These are phyloP conservation scores for Coprinopsis marcescibilis DNA, from an alignment of 768 basidiomycete genomes.

Conservation along the genomic window DNA sequence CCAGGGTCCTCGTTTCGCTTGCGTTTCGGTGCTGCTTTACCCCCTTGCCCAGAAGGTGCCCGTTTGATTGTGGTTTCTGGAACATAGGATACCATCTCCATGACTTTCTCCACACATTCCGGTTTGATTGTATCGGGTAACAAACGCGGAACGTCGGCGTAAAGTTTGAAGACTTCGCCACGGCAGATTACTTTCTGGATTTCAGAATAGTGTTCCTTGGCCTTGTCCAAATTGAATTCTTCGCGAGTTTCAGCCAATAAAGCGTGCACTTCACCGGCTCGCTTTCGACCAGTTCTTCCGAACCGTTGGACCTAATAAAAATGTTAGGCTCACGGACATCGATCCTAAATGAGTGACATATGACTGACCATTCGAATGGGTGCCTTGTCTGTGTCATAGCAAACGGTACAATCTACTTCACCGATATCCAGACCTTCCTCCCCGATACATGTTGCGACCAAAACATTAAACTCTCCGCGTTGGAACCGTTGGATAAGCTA, in stretches of 20 bases:
- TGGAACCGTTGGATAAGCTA: constrained; percentile 89
- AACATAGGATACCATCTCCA: constrained; percentile 75
- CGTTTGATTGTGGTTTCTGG: constrained; percentile 33
- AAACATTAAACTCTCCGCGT: constrained; percentile 77
- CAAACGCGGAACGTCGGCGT: constrained; percentile 85
- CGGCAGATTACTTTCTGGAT: constrained; percentile 85
- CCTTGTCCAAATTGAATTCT: constrained; percentile 84
- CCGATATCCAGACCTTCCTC: constrained; percentile 99
- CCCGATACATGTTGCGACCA: constrained; percentile 95
- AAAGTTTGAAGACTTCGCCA: constrained; percentile 85
- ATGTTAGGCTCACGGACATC: constrained; percentile 7
- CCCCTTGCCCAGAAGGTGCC: constrained; percentile 21
- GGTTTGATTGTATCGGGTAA: constrained; percentile 77
- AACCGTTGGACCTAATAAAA: constrained; percentile 83
- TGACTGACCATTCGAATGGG: constrained; percentile 87
- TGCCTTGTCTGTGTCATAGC: constrained; percentile 95
- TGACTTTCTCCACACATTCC: constrained; percentile 68
- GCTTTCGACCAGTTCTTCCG: constrained; percentile 91
- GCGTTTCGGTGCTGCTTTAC: constrained; percentile 45
- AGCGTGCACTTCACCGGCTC: constrained; percentile 84
- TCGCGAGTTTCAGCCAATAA: constrained; percentile 88
- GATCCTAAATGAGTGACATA: neutral
- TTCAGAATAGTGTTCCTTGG: constrained; percentile 78
- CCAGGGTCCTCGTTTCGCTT: constrained; percentile 63
- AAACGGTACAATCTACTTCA: constrained; percentile 92